Evolutionary conservation across 2,329 filamentous ascomycete species (phyloP).

Genomic region (Penicillium nordicum): DNA sequence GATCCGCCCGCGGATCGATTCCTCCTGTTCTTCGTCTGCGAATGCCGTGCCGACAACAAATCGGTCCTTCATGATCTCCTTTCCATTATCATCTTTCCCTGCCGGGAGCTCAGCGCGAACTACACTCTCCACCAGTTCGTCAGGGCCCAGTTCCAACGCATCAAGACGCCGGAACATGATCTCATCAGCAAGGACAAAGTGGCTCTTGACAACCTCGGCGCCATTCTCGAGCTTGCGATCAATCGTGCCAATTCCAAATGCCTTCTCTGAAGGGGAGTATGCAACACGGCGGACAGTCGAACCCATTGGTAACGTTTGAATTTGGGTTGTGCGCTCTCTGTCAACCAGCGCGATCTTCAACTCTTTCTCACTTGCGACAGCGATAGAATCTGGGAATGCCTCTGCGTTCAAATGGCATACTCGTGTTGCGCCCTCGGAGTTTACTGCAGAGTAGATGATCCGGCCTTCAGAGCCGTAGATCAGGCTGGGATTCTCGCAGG

Average conservation of each 20-base stretch:
- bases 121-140: slow-evolving; percentile 81
- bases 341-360: slow-evolving; percentile 80
- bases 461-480: slow-evolving; percentile 87
- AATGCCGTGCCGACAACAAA: slow-evolving; percentile 92
- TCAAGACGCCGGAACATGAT: slow-evolving; percentile 78
- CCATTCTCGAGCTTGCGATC: slow-evolving; percentile 67
- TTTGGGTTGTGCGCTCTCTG: slow-evolving; percentile 79
- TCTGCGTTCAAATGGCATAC: slow-evolving; percentile 79
- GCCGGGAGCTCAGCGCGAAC: slow-evolving; percentile 70
- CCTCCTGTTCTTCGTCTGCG: slow-evolving; percentile 58
- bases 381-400: slow-evolving; percentile 75
- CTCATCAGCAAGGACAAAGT: slow-evolving; percentile 88
- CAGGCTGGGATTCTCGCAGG: slow-evolving; percentile 87
- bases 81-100: slow-evolving; percentile 53
- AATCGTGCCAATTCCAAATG: slow-evolving; percentile 85
- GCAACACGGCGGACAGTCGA: slow-evolving; percentile 84
- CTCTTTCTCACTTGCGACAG: slow-evolving; percentile 72
- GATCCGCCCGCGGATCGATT: slow-evolving; percentile 69
- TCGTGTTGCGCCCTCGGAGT: slow-evolving; percentile 76
- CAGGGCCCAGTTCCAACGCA: slow-evolving; percentile 60
- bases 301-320: slow-evolving; percentile 71
- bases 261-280: slow-evolving; percentile 73
- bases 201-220: slow-evolving; percentile 71
- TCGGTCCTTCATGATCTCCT: slow-evolving; percentile 57
- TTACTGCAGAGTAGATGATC: slow-evolving; percentile 89